Conservation (phyloP, 139 green algal species). For the Diplosphaera chodatii region DNA sequence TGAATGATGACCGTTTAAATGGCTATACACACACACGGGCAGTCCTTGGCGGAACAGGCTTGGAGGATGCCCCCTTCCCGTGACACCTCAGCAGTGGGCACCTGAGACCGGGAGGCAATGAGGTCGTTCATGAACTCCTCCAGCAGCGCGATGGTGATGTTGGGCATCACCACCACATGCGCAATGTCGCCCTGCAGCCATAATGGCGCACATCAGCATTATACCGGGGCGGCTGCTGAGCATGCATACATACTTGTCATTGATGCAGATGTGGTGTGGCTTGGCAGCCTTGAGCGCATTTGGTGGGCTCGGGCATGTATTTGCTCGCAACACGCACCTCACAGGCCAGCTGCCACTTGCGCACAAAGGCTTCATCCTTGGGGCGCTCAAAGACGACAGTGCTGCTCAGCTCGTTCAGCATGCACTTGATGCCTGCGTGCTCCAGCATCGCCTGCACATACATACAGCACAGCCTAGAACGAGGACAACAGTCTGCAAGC, state of each 20-base stretch:
- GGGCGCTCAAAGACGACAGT: constrained; percentile 94
- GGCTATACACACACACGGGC: no score
- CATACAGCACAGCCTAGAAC: no score
- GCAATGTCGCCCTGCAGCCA: constrained; percentile 77
- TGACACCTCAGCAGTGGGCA: no score
- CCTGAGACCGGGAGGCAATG: constrained; percentile 34
- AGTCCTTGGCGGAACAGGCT: no score
- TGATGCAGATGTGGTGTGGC: no score
- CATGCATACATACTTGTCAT: no score
- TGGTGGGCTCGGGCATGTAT: no score
- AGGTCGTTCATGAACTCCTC: constrained; percentile 83
- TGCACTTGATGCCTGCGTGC: constrained; percentile 64
- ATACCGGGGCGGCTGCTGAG: no score
- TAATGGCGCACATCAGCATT: no score
- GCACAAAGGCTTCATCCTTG: constrained; percentile 73
- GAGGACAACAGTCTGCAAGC: neutral
- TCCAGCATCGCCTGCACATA: constrained; percentile 57
- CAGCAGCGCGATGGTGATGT: constrained; percentile 85
- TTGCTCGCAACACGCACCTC: constrained; percentile 46
- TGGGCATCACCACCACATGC: constrained; percentile 98
- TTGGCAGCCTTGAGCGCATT: no score
- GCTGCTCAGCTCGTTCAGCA: constrained; percentile 89
- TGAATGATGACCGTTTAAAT: no score
- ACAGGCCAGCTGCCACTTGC: constrained; percentile 95
- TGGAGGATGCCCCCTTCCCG: no score